phyloP scores from a whole-genome alignment of 352 stramenopile genomes.

The Globisporangium viniferum region DNA sequence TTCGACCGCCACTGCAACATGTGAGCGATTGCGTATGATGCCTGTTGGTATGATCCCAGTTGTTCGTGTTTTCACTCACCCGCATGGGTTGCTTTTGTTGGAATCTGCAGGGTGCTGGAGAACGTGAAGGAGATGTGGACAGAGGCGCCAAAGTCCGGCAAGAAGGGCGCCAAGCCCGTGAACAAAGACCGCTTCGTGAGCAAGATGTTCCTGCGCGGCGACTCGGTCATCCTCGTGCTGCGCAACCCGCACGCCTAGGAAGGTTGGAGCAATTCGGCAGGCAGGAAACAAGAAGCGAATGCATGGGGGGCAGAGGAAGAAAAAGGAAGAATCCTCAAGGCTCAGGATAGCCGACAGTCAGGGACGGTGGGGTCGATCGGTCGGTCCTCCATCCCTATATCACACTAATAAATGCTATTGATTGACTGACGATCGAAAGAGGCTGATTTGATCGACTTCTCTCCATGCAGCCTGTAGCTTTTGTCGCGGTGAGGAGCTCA shows the following conservation, averaged over 20 bases:
- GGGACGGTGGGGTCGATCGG: background rate
- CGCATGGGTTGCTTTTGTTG: background rate
- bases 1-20: slow-evolving; percentile 99
- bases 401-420: slow-evolving; percentile 17
- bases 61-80: background rate
- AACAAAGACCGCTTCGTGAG: slow-evolving; percentile 99
- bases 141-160: slow-evolving; percentile 96
- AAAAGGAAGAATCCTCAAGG: background rate
- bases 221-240: slow-evolving; percentile 99
- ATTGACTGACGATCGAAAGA: slow-evolving; percentile 4
- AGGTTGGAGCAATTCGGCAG: background rate
- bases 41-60: background rate
- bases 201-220: slow-evolving; percentile 99
- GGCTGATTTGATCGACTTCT: background rate
- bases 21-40: slow-evolving; percentile 21
- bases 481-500: background rate
- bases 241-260: slow-evolving; percentile 92
- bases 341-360: background rate
- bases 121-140: slow-evolving; percentile 99
- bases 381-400: slow-evolving; percentile 4
- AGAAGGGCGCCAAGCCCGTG: slow-evolving; percentile 94
- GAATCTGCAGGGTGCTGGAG: slow-evolving; percentile 91
- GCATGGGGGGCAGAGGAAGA: background rate
- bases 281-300: background rate
- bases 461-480: background rate